phyloP scores from a whole-genome alignment of 2,329 filamentous ascomycete genomes.

The Cadophora sp. region DNA sequence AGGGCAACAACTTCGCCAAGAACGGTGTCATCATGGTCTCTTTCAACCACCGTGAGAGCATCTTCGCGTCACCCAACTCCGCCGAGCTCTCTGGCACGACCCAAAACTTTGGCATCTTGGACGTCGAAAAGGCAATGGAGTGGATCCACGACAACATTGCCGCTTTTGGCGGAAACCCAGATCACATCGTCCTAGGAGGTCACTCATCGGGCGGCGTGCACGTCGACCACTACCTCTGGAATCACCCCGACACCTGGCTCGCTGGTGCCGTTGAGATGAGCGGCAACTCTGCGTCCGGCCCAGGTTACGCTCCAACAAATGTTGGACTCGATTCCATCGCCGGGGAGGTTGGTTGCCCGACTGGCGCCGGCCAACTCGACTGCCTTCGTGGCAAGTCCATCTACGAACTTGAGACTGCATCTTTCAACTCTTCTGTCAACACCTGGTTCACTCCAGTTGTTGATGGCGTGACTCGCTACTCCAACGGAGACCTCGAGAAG shows the following conservation, averaged over 20 bases:
- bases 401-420: conserved; percentile 43
- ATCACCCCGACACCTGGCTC: conserved; percentile 49
- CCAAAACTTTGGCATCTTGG: conserved; percentile 56
- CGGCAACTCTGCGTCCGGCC: conserved; percentile 51
- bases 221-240: conserved; percentile 53
- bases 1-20: conserved; percentile 29
- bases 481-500: conserved; percentile 42
- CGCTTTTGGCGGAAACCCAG: conserved; percentile 67
- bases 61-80: conserved; percentile 49
- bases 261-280: conserved; percentile 51
- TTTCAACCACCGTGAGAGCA: conserved; percentile 53
- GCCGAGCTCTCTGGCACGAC: conserved; percentile 18
- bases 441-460: conserved; percentile 52
- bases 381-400: conserved; percentile 47
- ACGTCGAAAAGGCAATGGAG: conserved; percentile 62
- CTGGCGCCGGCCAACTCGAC: conserved; percentile 46
- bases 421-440: conserved; percentile 49
- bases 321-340: conserved; percentile 49
- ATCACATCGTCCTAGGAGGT: conserved; percentile 55
- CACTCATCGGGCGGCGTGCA: conserved; percentile 48
- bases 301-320: conserved; percentile 48
- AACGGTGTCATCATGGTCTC: conserved; percentile 47
- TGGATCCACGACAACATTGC: conserved; percentile 68
- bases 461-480: conserved; percentile 46
- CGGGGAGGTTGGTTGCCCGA: conserved; percentile 47